phyloP scores from a whole-genome alignment of 2,329 filamentous ascomycete species.

The Claviceps fusiformis region DNA sequence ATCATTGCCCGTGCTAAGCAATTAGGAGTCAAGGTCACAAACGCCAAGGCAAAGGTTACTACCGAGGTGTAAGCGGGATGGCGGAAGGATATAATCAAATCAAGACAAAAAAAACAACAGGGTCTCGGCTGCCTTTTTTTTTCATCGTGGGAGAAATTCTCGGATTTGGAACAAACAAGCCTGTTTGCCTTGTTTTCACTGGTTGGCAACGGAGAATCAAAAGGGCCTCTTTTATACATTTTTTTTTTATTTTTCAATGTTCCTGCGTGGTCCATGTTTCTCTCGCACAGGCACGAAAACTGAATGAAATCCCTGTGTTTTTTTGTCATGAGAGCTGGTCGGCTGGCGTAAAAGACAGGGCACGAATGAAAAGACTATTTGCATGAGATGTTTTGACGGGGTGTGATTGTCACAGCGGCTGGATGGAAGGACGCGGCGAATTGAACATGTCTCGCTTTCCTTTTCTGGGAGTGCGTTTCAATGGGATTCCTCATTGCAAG shows the following conservation, averaged over 20 bases:
- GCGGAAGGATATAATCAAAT: background rate
- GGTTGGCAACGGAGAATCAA: background rate
- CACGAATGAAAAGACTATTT: background rate
- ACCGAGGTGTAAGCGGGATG: slow-evolving; percentile 59
- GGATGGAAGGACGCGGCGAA: no score
- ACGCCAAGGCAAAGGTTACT: slow-evolving; percentile 97
- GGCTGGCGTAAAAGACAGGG: background rate
- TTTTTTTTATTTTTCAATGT: background rate
- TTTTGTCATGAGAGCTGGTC: background rate
- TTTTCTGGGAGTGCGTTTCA: no score
- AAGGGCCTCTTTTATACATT: background rate
- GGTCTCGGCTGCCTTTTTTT: slow-evolving; percentile 2
- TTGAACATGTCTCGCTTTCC: no score
- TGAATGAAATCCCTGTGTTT: background rate
- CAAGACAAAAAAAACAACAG: background rate
- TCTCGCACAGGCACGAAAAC: background rate
- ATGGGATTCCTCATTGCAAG: no score
- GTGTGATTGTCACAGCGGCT: no score
- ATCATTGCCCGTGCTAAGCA: slow-evolving; percentile 97
- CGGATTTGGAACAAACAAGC: background rate
- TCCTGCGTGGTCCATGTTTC: background rate
- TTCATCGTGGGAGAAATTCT: background rate
- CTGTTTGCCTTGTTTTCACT: background rate
- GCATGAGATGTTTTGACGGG: background rate
- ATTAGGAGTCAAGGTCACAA: slow-evolving; percentile 98